These are phyloP conservation scores for Talaromyces borbonicus DNA, from an alignment of 495 filamentous ascomycete genomes.

Conservation along the genomic window DNA sequence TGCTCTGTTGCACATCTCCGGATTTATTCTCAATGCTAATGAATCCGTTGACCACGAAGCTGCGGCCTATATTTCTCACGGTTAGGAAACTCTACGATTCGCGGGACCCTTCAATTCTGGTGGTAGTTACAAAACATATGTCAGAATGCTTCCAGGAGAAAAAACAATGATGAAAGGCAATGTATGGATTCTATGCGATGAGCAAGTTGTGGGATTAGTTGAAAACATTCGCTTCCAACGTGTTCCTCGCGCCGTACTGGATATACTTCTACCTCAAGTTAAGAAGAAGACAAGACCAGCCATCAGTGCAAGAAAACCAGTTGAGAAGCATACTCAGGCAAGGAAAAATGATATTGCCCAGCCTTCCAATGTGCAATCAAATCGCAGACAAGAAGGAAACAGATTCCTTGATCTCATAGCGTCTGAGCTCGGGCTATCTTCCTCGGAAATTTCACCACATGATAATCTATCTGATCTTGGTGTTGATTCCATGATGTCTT, in stretches of 20 bases:
- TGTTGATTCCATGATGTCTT: conserved; percentile 33
- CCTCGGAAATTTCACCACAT: conserved; percentile 45
- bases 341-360: conserved; percentile 1
- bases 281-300: neutral
- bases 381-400: conserved; percentile 1
- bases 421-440: conserved; percentile 53
- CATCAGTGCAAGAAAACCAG: neutral
- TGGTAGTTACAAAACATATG: conserved; percentile 25
- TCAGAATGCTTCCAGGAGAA: conserved; percentile 29
- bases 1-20: conserved; percentile 28
- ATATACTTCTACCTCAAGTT: conserved; percentile 19
- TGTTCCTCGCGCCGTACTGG: conserved; percentile 22
- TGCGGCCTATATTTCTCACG: conserved; percentile 27
- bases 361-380: conserved; percentile 1
- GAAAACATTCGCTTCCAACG: conserved; percentile 23
- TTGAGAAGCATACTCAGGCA: neutral
- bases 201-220: conserved; percentile 23
- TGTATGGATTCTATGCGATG: conserved; percentile 28
- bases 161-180: conserved; percentile 21
- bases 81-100: conserved; percentile 22
- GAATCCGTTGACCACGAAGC: conserved; percentile 17
- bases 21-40: conserved; percentile 26
- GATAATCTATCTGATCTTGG: conserved; percentile 30
- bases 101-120: conserved; percentile 18
- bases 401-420: conserved; percentile 37